Evolutionary conservation across 2,329 filamentous ascomycete genomes (phyloP).

Genomic region (Trichoderma sp.): DNA sequence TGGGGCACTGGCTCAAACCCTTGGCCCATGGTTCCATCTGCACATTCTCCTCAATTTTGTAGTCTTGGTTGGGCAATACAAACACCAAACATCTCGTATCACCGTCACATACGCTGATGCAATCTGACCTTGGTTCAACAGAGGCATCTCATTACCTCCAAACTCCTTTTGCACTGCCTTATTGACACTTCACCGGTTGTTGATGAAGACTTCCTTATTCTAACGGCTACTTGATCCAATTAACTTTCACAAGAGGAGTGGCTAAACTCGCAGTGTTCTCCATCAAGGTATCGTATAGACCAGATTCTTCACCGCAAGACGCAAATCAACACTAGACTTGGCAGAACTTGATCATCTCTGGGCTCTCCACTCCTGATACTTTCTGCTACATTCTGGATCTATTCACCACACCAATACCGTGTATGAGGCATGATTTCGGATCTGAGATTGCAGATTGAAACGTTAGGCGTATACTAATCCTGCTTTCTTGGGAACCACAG

Average conservation of each 20-base stretch:
- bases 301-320: not conserved
- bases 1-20: not conserved
- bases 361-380: not conserved
- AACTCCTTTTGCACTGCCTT: not conserved
- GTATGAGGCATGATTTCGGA: not conserved
- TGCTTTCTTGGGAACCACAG: not conserved
- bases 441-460: not conserved
- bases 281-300: not conserved
- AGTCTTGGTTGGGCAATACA: not conserved
- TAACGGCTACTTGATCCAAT: not conserved
- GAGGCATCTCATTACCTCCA: not conserved
- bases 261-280: not conserved
- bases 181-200: not conserved
- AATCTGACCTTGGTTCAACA: not conserved
- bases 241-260: too few relatives aligned
- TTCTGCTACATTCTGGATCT: not conserved
- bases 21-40: not conserved
- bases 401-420: not conserved
- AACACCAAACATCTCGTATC: not conserved
- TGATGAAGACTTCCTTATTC: too few relatives aligned
- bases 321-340: not conserved
- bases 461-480: not conserved
- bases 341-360: not conserved
- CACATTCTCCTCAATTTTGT: not conserved
- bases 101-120: not conserved